Conservation (phyloP, 495 filamentous ascomycete species). For the Neurospora sp. region DNA sequence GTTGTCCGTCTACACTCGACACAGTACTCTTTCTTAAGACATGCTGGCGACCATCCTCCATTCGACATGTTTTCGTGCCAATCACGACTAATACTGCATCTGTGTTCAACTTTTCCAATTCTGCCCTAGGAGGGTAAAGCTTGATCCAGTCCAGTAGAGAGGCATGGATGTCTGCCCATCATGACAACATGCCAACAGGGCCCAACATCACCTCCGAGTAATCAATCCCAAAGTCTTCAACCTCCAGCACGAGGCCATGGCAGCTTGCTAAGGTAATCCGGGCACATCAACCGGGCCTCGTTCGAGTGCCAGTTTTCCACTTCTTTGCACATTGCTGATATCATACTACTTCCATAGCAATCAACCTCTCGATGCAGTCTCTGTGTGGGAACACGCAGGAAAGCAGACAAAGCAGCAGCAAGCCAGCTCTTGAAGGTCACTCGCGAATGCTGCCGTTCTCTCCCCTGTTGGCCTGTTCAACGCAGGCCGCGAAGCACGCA, state of each 20-base stretch:
- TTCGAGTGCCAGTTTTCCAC: neutral
- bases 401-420: neutral
- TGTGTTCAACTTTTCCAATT: neutral
- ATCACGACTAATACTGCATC: neutral
- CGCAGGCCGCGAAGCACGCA: neutral
- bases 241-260: neutral
- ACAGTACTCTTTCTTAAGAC: neutral
- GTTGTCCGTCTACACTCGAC: neutral
- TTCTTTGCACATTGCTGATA: neutral
- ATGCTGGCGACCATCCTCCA: neutral
- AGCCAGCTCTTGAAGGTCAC: neutral
- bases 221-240: neutral
- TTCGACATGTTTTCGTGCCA: neutral
- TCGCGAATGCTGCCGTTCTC: neutral
- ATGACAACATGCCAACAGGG: neutral
- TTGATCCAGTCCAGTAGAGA: neutral
- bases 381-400: neutral
- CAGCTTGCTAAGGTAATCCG: neutral
- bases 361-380: neutral
- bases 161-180: neutral
- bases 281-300: neutral
- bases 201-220: neutral
- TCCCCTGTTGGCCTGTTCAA: neutral
- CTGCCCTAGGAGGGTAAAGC: neutral
- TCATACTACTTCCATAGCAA: neutral